Evolutionary conservation across 768 basidiomycete species (phyloP), one percentile per base, ranked within the genome.

Genomic region (Dendrothele bispora): DNA sequence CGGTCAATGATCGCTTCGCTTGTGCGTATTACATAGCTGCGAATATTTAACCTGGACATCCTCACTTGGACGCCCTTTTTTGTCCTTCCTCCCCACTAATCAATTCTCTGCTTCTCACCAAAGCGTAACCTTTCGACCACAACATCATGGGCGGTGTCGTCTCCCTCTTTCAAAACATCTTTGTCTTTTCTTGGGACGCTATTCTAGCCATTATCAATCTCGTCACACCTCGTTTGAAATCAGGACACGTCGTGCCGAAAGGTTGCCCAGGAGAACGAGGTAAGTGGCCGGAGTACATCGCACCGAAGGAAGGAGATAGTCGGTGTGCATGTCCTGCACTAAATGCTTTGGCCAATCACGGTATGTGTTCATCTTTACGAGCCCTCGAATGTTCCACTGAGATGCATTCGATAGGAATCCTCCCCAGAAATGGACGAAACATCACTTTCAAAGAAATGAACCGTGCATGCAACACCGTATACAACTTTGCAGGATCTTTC

Each of bases 271-370:
- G 84, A 1, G 74, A 67, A 39, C 77, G 72, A 24, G 84, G 86
- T 0, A 58, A 72, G 37, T 91, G 88, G 88, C 86, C 88, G 0
- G 79, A 83, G 56, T 89, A 75, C 57, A 64, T 72, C 1, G 63
- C 82, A 2, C 76, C 86, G 8, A 64, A 62, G 48, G 73, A 80
- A 7, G 79, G 78, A 1, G 88, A 90, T 54, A 88, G 87, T 56
- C 72, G 89, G 3, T 79, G 79, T 51, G 78, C 83, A 1, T 91
- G 88, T 53, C 88, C 88, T 1, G 87, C 78, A 12, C 61, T 91
- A 49, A 91, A 92, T 54, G 84, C 86, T 0, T 71, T 92, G 79
- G 87, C 89, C 6, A 91, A 91, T 60, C 89, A 91, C 51, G 90
- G 89, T 89, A 30, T 24, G 67, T 50, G n/a, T n/a, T n/a, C n/a